Base-by-base conservation (phyloP, 176 grass and related monocot genomes). In the Luzula sylvatica region DNA sequence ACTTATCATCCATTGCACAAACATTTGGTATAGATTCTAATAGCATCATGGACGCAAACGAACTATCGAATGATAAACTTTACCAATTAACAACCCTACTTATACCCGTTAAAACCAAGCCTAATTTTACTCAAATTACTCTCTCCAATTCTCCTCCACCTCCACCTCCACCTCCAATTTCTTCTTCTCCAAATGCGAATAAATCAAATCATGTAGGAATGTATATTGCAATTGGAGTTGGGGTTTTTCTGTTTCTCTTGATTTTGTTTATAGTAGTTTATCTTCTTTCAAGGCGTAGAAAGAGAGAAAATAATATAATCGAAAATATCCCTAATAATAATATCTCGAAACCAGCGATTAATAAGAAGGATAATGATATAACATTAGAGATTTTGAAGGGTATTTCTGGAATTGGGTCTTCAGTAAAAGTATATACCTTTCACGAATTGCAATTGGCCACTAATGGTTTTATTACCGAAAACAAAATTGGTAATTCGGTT, bases 11-110 rank as follows among this genome's bases (percentile, higher is more conserved):
- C 14, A 64, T 87, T 0, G 64, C 76, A 15, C 16, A n/a, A 20
- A 53, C 59, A 49, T 80, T 94, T 46, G 71, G 68, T 7, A 61
- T 87, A n/a, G 35, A 66, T 21, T 2, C 1, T 0, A 2, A 8
- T 20, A 30, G 2, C 53, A 30, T 94, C 13, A 7, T 1, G 1
- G 75, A 20, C 0, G 77, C 87, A 13, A 94, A 94, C 44, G n/a
- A 70, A 52, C 8, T 86, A 20, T 15, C n/a, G 19, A 38, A 25
- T 14, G 8, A 14, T 11, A 67, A 20, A 0, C 53, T 94, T 1
- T 46, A 55, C 8, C 66, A 74, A 0, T 42, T 5, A 45, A 94
- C 87, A 5, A 87, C 87, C n/a, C 50, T 94, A 40, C 78, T 94
- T 40, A 23, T 94, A 12, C 87, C 82, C 3, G 38, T 87, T 2